Base-by-base conservation (phyloP, 1,139 yeast species). In the Pneumocystis jirovecii region DNA sequence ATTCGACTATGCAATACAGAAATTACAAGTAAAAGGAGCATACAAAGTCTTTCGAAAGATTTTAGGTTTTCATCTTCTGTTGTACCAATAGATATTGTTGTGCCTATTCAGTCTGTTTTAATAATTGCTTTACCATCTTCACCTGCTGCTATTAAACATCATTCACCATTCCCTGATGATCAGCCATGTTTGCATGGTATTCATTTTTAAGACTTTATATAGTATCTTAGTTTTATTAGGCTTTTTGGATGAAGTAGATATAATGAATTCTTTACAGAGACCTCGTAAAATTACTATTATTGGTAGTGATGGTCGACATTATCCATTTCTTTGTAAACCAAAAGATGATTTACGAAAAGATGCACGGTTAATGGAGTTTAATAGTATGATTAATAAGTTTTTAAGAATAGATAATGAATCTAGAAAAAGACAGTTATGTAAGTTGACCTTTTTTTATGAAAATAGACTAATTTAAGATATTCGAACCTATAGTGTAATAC, bases 301-400 rank as follows among this genome's bases (percentile, higher is more conserved):
- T 64, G 98, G 97, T 0, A 84, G 89, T 1, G 89, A 93, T 76
- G 93, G 93, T 12, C 75, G 77, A 17, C 75, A 78, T 0, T 91
- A 90, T 73, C 82, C 85, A 44, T 80, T 95, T 39, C 81, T 95
- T 78, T 86, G 96, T 70, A 95, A 95, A 74, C 83, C 85, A 8
- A 82, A 85, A 69, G 99, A 95, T 74, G 98, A 95, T 76, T 85
- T 95, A 12, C 79, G 98, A 70, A 95, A 95, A 73, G 99, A 95
- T 77, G 95, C 96, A 4, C 87, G 96, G 70, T 83, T 93, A 63
- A 89, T 93, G 82, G 97, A 95, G 71, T 86, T 95, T 70, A 90
- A 97, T 0, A 84, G 90, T 0, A 87, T 91, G 76, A 85, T 93
- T 73, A 93, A 91, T 71, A 82, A 89, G 68, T 74, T 93, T 57